Base-by-base conservation (phyloP, 768 basidiomycete species). In the Gelatoporia subvermispora region DNA sequence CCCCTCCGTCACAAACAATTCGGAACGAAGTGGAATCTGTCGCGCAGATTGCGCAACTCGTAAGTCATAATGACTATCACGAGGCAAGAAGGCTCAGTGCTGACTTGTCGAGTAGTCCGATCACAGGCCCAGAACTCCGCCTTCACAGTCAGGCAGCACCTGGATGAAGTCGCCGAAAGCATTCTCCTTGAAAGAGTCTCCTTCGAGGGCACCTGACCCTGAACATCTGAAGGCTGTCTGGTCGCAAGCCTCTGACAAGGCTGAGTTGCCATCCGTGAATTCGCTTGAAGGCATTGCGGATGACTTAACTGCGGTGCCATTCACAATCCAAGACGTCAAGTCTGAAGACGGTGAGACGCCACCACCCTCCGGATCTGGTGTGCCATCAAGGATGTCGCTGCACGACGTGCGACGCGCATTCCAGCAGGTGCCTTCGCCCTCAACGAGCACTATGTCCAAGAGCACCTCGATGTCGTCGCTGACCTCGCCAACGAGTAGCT, bases 371-470 rank as follows among this genome's bases (percentile, higher is more conserved):
- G 71, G 79, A 18, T 68, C 76, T 22, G 72, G 78, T 20, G 58
- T 65, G 13, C 77, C 86, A 21, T 83, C 84, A 16, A 81, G 86
- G 35, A 87, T 90, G 80, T 88, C 88, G 3, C 67, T 85, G 35
- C 82, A 84, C 48, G 90, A 93, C 47, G 88, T 91, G 28, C 89
- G 85, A 11, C 81, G 86, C 49, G 88, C 89, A 18, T 93, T 93
- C 69, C 90, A 93, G 60, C 84, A 84, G 65, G 90, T 92, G 22
- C 89, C 89, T 3, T 68, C 79, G 5, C 73, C 86, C 2, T 74
- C 79, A 15, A 65, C 76, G 13, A 76, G 62, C 41, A 65, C 74
- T 39, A 60, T 74, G 67, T 75, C 25, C 54, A 61, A 22, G 67
- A 79, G 2, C 67, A 79, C 36, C 35, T 43, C 25, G 20, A 48